Base-by-base conservation (phyloP, 352 stramenopile species). In the Pythium periplocum region DNA sequence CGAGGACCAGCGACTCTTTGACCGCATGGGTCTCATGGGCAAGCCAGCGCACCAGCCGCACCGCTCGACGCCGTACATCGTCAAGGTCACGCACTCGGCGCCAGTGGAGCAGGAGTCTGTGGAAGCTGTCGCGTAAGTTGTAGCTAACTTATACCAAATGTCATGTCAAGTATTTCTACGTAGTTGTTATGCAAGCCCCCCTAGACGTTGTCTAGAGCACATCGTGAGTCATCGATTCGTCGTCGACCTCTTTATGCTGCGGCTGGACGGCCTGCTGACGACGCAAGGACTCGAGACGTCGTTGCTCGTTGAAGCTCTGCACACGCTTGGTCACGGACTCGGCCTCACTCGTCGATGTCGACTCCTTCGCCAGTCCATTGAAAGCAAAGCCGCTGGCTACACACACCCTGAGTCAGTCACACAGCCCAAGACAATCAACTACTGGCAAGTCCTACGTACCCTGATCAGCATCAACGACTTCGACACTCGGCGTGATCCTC, bases 31-130 rank as follows among this genome's bases (percentile, higher is more conserved):
- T 10, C 90, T 99, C 47, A 77, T 80, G 11, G 95, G 95, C 52
- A 98, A 98, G 78, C 92, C 93, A 12, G 93, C 96, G n/a, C 95
- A 98, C 75, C 86, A 90, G 54, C 78, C 65, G 57, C 91, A 87
- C 73, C 81, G 81, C 59, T 61, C 83, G 59, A 84, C 83, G 54
- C 83, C 79, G 17, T 90, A 93, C 68, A 86, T 90, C 44, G 83
- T 90, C 61, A 84, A 93, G 64, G 71, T 90, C 41, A 90, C 69
- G 54, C 79, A 86, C 64, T 89, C 81, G 54, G 69, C 61, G 37
- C 66, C 73, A 9, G 47, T 40, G 10, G 57, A 44, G 4, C 62
- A 66, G 55, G 56, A 53, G 10, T 57, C 71, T 48, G 69, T 71
- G 4, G 71, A 61, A 69, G 17, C 17, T 26, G 17, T 26, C 17